Evolutionary conservation across 108 stramenopile species (phyloP), one percentile per base, ranked within the genome.

Genomic region (Cyclostephanos invisitatus): DNA sequence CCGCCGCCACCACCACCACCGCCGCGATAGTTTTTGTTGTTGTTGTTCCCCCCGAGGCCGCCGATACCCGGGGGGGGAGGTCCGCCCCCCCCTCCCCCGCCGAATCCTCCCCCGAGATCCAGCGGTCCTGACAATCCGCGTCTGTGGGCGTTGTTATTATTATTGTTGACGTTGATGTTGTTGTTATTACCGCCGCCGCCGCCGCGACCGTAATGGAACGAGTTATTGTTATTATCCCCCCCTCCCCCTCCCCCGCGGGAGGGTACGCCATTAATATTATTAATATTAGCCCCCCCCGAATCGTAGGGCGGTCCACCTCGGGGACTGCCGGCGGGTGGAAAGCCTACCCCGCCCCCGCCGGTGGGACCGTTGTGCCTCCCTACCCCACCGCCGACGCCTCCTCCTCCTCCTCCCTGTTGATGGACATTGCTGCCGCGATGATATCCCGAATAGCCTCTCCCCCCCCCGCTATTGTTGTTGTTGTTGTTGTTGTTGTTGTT

Each of bases 171-270:
- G 17, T n/a, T 21, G 49, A 7, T 62, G 24, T 6, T 25, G 68
- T 44, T 32, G 29, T 12, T 36, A 28, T 56, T 53, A n/a, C 68
- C 68, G 57, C 68, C 68, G 1, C 68, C 68, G 21, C 28, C 51
- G 3, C 56, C 28, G 56, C 24, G 27, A 28, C 24, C 2, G 56
- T 28, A 24, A 29, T 25, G 56, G 11, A 28, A 28, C 27, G 27
- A 0, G 56, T 29, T 25, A 29, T 5, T 57, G 32, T 18, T 53
- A 53, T 53, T 18, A 7, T 32, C 32, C 32, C 32, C 32, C 4
- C 32, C 32, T 4, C 51, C 24, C 11, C 2, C 24, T 6, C 51
- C 24, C 20, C 22, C 22, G n/a, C 24, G 22, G n/a, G 6, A 53
- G 0, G 51, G 24, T 1, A 21, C 7, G 51, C 51, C 24, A 14